A percentile compares a stretch with the other conserved stretches of the same genome.
Conservation (phyloP, 192 early-diverging fungal species). For the Linnemannia schmuckeri region DNA sequence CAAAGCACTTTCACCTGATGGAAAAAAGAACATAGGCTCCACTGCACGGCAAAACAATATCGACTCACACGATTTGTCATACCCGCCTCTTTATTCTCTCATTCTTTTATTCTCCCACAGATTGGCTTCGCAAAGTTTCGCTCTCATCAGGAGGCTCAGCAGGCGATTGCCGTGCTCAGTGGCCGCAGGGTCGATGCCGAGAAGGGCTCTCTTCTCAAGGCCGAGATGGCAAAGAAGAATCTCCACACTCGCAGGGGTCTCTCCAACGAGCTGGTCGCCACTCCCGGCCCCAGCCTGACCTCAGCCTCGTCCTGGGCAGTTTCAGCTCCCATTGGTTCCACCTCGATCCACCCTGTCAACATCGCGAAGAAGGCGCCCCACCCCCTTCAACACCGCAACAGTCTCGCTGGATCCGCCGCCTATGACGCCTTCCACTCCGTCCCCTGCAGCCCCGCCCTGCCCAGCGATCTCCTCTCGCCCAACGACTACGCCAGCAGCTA, state of each 20-base stretch:
- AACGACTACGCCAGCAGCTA: constrained; percentile 63
- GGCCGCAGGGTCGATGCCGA: constrained; percentile 94
- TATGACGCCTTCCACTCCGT: constrained; percentile 60
- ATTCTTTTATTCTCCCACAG: constrained; percentile 60
- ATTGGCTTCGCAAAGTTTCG: constrained; percentile 99
- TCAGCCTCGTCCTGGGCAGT: constrained; percentile 8
- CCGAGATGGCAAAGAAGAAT: constrained; percentile 99
- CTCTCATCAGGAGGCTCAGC: constrained; percentile 89
- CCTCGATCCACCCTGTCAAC: constrained; percentile 51
- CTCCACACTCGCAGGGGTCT: constrained; percentile 91
- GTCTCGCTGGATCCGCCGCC: constrained; percentile 48
- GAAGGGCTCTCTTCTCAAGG: constrained; percentile 89
- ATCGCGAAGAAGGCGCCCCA: constrained; percentile 41
- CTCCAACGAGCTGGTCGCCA: constrained; percentile 61
- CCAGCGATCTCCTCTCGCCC: constrained; percentile 70
- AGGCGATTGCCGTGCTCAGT: constrained; percentile 92
- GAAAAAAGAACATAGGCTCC: too few species aligned
- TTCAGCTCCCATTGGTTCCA: constrained; percentile 49
- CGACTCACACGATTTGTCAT: constrained; percentile 1
- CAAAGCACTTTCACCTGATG: too few species aligned
- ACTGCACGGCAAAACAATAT: neutral
- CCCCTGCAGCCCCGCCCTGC: constrained; percentile 61
- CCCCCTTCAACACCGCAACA: constrained; percentile 55
- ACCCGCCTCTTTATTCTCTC: neutral
- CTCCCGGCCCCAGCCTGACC: constrained; percentile 25